phyloP scores from a whole-genome alignment of 441 rosid species.

The Gossypium davidsonii region DNA sequence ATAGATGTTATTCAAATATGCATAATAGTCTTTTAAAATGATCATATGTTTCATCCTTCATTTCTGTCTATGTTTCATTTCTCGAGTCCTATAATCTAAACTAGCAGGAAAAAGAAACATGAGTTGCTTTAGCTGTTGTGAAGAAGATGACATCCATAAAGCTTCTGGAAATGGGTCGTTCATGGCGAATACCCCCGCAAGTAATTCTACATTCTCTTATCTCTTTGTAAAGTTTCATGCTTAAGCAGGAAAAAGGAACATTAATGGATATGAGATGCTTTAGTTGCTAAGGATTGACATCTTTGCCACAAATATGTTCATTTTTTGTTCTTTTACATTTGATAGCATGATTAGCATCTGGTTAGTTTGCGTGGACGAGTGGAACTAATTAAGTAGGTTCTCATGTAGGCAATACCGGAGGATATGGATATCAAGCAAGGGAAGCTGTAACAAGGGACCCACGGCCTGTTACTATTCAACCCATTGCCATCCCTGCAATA shows the following conservation, averaged over 20 bases:
- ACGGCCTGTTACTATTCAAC: slow-evolving; percentile 34
- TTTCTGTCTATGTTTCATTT: no score
- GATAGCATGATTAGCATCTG: neutral
- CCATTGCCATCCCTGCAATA: slow-evolving; percentile 39
- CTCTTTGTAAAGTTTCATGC: neutral
- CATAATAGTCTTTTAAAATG: neutral
- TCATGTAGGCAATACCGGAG: slow-evolving; percentile 33
- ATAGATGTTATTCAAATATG: no score
- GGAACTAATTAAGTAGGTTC: slow-evolving; percentile 2
- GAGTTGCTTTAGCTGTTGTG: slow-evolving; percentile 55
- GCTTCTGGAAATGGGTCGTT: slow-evolving; percentile 38
- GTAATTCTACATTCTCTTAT: slow-evolving; percentile 19
- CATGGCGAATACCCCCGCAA: slow-evolving; percentile 31
- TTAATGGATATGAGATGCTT: neutral
- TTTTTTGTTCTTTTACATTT: neutral
- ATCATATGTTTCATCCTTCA: no score
- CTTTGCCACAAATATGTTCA: neutral
- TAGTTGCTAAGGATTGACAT: neutral
- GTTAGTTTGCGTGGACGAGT: neutral
- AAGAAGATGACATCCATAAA: slow-evolving; percentile 40
- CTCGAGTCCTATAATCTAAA: no score
- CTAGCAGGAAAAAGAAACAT: slow-evolving; percentile 26
- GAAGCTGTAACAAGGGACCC: slow-evolving; percentile 33
- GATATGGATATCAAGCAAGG: slow-evolving; percentile 27
- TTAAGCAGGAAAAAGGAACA: neutral